Percentiles rank a stretch among this genome's conserved stretches.
These are phyloP conservation scores for Neoboletus subvelutipes DNA, from an alignment of 768 basidiomycete species.

Conservation along the genomic window DNA sequence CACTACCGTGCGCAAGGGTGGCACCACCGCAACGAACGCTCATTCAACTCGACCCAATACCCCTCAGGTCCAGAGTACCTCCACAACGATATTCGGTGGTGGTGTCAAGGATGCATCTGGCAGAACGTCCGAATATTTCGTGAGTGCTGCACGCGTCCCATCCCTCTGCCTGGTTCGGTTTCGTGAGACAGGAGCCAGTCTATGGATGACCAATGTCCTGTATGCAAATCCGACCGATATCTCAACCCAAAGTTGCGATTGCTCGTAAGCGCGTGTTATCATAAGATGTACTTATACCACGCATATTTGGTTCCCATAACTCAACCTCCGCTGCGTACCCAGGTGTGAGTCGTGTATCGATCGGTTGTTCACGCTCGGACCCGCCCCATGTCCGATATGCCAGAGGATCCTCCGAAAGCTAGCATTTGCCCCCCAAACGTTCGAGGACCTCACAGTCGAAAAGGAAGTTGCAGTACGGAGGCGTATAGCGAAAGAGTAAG, in stretches of 20 bases:
- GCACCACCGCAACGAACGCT: constrained; percentile 39
- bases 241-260: constrained; percentile 92
- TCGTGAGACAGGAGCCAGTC: constrained; percentile 44
- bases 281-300: constrained; percentile 77
- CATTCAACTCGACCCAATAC: constrained; percentile 60
- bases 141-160: constrained; percentile 37
- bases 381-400: constrained; percentile 95
- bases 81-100: constrained; percentile 72
- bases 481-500: constrained; percentile 86
- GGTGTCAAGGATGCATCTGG: constrained; percentile 87
- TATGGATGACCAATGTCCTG: constrained; percentile 93
- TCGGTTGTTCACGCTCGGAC: constrained; percentile 90
- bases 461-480: constrained; percentile 91
- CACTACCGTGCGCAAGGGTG: constrained; percentile 72
- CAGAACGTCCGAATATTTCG: constrained; percentile 77
- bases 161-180: background rate
- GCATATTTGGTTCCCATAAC: background rate
- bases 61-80: constrained; percentile 69
- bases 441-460: constrained; percentile 89
- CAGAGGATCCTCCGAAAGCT: constrained; percentile 83
- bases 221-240: constrained; percentile 96
- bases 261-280: constrained; percentile 95
- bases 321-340: constrained; percentile 7
- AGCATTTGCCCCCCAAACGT: constrained; percentile 94
- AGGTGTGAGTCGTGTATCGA: constrained; percentile 99